Percentiles rank a stretch among this genome's conserved stretches.
Conservation (phyloP, 805 yeast species). For the Ogataea nitratoaversa region DNA sequence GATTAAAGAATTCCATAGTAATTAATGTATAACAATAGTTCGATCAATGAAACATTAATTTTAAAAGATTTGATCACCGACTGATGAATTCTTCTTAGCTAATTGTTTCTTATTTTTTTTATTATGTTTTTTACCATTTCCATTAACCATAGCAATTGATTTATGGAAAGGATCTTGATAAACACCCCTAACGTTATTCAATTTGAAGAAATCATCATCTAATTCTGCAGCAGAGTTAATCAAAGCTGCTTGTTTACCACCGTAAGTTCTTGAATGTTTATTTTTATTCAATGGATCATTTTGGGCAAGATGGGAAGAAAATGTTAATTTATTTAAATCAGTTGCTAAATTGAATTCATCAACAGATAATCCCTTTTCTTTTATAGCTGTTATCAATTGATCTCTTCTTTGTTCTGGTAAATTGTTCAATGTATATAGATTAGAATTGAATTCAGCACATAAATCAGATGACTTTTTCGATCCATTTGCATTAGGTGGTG, state of each 20-base stretch:
- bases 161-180: slow-evolving; percentile 73
- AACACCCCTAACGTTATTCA: slow-evolving; percentile 60
- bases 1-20: neutral
- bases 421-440: slow-evolving; percentile 59
- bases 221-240: slow-evolving; percentile 76
- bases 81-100: slow-evolving; percentile 9
- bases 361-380: slow-evolving; percentile 44
- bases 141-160: slow-evolving; percentile 38
- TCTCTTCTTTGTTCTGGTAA: slow-evolving; percentile 70
- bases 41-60: too few species aligned
- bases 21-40: too few species aligned
- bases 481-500: slow-evolving; percentile 77
- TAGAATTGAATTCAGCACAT: slow-evolving; percentile 64
- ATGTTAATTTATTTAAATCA: slow-evolving; percentile 69
- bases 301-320: slow-evolving; percentile 69
- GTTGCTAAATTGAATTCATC: slow-evolving; percentile 59
- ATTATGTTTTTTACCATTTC: slow-evolving; percentile 75
- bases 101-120: slow-evolving; percentile 34
- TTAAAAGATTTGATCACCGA: slow-evolving; percentile 7
- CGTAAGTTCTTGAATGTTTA: slow-evolving; percentile 47
- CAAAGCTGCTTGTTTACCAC: slow-evolving; percentile 80
- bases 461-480: slow-evolving; percentile 49
- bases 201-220: slow-evolving; percentile 80
- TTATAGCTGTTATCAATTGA: slow-evolving; percentile 65
- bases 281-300: slow-evolving; percentile 42